Conservation (phyloP, 768 basidiomycete genomes). For the Mycena leptocephala region DNA sequence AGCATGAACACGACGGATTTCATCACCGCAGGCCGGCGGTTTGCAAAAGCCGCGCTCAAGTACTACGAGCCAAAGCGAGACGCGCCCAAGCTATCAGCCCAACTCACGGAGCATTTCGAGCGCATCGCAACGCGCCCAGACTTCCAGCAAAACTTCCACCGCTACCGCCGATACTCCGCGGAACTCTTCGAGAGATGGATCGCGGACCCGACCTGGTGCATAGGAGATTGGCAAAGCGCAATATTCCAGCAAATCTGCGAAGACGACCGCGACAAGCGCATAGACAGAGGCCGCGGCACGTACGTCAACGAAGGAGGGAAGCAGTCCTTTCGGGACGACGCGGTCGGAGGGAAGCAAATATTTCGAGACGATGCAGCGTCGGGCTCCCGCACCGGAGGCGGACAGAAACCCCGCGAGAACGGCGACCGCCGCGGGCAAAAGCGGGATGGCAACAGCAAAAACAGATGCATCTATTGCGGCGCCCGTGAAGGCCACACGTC, state of each 20-base stretch:
- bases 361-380: too few relatives aligned
- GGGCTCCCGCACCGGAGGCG: too few relatives aligned
- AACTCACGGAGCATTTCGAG: too few relatives aligned
- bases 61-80: neutral
- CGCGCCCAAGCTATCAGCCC: neutral
- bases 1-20: neutral
- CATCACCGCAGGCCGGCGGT: neutral
- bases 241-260: neutral
- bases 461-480: neutral
- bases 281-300: neutral
- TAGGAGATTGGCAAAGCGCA: neutral
- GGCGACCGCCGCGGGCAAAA: neutral
- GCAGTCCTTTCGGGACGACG: neutral
- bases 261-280: neutral
- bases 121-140: too few relatives aligned
- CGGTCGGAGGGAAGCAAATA: too few relatives aligned
- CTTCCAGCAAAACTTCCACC: too few relatives aligned
- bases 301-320: neutral
- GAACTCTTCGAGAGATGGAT: too few relatives aligned
- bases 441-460: neutral
- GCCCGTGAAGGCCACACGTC: neutral
- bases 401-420: too few relatives aligned
- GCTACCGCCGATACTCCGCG: too few relatives aligned
- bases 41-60: neutral
- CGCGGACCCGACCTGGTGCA: too few relatives aligned